A percentile compares a stretch with the other conserved stretches of the same genome.
Conservation (phyloP, 225 moss, liverwort and hornwort genomes). For the Polytrichum commune region DNA sequence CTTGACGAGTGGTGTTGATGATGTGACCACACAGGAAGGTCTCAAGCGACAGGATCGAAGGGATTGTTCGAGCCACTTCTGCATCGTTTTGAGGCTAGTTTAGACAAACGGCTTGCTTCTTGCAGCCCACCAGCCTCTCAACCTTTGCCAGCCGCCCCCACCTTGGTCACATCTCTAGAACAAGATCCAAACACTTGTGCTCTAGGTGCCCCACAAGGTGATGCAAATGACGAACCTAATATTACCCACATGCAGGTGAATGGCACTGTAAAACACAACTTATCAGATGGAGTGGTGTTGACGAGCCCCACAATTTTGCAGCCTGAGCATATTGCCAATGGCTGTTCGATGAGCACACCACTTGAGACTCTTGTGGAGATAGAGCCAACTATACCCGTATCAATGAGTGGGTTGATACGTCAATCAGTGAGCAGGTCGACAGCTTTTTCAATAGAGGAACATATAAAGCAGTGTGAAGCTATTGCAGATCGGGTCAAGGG, state of each 20-base stretch:
- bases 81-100: slow-evolving; percentile 51
- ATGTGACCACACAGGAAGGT: slow-evolving; percentile 38
- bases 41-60: slow-evolving; percentile 30
- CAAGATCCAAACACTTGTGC: slow-evolving; percentile 6
- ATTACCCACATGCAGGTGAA: too few relatives aligned
- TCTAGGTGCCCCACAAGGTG: slow-evolving; percentile 5
- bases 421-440: slow-evolving; percentile 10
- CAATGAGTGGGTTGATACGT: background rate
- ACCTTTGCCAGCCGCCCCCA: slow-evolving; percentile 34
- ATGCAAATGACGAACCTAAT: background rate
- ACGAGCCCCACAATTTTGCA: background rate
- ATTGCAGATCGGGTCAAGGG: slow-evolving; percentile 36
- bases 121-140: slow-evolving; percentile 33
- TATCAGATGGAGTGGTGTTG: slow-evolving; percentile 7
- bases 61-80: slow-evolving; percentile 23
- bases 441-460: slow-evolving; percentile 35
- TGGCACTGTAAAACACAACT: too few relatives aligned
- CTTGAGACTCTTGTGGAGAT: slow-evolving; percentile 3
- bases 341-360: background rate
- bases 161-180: slow-evolving; percentile 34
- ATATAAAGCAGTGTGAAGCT: slow-evolving; percentile 36
- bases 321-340: slow-evolving; percentile 2
- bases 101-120: slow-evolving; percentile 46
- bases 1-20: slow-evolving; percentile 19
- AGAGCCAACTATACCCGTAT: slow-evolving; percentile 9